Percentiles rank a stretch among this genome's conserved stretches.
Conservation (phyloP, 257 asterid species). For the Plantago major region DNA sequence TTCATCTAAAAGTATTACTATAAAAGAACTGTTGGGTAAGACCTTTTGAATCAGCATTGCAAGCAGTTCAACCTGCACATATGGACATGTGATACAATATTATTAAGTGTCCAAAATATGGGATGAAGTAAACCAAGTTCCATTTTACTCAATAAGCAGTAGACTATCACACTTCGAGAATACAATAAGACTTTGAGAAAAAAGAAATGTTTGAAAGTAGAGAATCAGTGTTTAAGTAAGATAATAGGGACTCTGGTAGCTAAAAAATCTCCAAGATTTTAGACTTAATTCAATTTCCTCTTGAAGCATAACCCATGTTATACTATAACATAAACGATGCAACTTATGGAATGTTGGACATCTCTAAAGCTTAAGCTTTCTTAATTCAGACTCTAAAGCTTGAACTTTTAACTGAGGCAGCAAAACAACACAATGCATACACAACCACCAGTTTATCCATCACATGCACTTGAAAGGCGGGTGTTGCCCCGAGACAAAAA, state of each 20-base stretch:
- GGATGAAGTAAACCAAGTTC: conserved; percentile 11
- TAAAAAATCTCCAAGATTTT: neutral
- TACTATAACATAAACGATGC: neutral
- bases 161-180: neutral
- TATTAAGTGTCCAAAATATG: neutral
- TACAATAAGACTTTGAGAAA: neutral
- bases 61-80: conserved; percentile 75
- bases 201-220: neutral
- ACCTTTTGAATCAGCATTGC: conserved; percentile 74
- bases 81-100: conserved; percentile 1
- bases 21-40: conserved; percentile 19
- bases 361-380: neutral
- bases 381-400: no score
- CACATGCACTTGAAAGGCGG: conserved; percentile 5
- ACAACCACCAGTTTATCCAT: neutral
- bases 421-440: conserved; percentile 3
- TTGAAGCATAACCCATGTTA: neutral
- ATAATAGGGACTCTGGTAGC: neutral
- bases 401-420: neutral
- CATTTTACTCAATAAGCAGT: neutral
- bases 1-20: conserved; percentile 16
- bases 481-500: no score
- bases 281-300: neutral
- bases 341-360: neutral
- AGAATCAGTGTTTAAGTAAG: conserved; percentile 6